phyloP scores from a whole-genome alignment of 1,139 yeast genomes.

The Hansenula lynferdii region DNA sequence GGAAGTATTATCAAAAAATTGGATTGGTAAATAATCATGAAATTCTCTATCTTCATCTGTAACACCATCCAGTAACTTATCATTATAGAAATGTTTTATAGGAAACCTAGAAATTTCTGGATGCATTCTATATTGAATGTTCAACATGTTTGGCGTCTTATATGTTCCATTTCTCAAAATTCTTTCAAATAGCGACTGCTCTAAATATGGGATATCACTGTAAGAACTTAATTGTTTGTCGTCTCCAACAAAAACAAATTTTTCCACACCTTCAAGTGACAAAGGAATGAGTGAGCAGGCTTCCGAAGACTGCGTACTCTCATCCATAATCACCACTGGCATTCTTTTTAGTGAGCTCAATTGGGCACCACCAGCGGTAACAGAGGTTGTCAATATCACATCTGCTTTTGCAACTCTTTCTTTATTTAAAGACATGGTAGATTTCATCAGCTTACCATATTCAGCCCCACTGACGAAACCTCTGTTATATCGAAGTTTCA shows the following conservation, averaged over 20 bases:
- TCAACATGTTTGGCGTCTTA: slow-evolving; percentile 58
- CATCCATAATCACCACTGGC: slow-evolving; percentile 70
- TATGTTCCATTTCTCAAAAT: slow-evolving; percentile 53
- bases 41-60: slow-evolving; percentile 41
- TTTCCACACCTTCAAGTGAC: slow-evolving; percentile 62
- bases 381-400: slow-evolving; percentile 67
- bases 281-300: slow-evolving; percentile 66
- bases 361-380: slow-evolving; percentile 64
- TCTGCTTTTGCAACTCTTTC: slow-evolving; percentile 58
- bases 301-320: slow-evolving; percentile 68
- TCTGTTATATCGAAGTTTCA: slow-evolving; percentile 38
- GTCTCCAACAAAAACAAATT: slow-evolving; percentile 70
- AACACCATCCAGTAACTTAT: slow-evolving; percentile 55
- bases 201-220: slow-evolving; percentile 57
- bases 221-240: slow-evolving; percentile 59
- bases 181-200: slow-evolving; percentile 56
- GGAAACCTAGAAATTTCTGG: slow-evolving; percentile 56
- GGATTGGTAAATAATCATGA: slow-evolving; percentile 45
- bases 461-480: slow-evolving; percentile 36
- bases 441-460: slow-evolving; percentile 43
- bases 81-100: slow-evolving; percentile 48
- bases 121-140: slow-evolving; percentile 73
- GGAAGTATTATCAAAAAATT: slow-evolving; percentile 46
- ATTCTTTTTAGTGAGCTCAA: slow-evolving; percentile 49
- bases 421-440: slow-evolving; percentile 39